These are phyloP conservation scores for Panicum miliaceum DNA, from an alignment of 176 grass and related monocot genomes.

Conservation along the genomic window DNA sequence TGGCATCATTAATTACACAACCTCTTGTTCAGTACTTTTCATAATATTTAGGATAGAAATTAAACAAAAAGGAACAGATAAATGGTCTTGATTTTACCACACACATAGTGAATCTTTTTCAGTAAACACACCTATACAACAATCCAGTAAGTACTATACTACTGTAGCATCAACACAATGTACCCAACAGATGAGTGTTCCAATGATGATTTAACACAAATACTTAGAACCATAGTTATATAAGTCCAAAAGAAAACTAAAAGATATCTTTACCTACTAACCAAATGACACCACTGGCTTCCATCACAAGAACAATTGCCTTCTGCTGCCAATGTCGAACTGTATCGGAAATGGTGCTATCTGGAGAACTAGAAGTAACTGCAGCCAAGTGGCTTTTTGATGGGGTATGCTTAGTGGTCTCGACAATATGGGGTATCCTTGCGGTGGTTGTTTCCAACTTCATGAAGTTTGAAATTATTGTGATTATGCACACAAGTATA, in stretches of 20 bases:
- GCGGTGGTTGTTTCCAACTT: constrained; percentile 51
- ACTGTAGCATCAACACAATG: constrained; percentile 19
- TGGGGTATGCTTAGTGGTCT: constrained; percentile 45
- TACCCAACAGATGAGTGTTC: constrained; percentile 10
- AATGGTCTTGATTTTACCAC: not conserved
- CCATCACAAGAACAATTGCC: constrained; percentile 83
- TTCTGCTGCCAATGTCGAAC: constrained; percentile 76
- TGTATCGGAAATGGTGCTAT: constrained; percentile 51
- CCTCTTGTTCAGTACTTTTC: not conserved
- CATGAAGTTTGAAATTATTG: constrained; percentile 85
- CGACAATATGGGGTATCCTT: constrained; percentile 43
- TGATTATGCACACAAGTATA: constrained; percentile 73
- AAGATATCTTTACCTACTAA: constrained; percentile 84
- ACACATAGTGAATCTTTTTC: constrained; percentile 1
- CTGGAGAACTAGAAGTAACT: constrained; percentile 44
- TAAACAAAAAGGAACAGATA: not conserved
- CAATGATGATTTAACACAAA: constrained; percentile 10
- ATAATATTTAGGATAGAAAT: constrained; percentile 6
- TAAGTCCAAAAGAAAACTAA: constrained; percentile 28
- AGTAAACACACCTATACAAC: constrained; percentile 24
- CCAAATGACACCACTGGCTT: constrained; percentile 84
- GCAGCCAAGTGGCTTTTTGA: constrained; percentile 44
- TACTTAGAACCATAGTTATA: constrained; percentile 5
- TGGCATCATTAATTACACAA: constrained; percentile 18
- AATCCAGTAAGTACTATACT: too few relatives aligned